Conservation (phyloP, 768 basidiomycete genomes). For the Paxillus involutus region DNA sequence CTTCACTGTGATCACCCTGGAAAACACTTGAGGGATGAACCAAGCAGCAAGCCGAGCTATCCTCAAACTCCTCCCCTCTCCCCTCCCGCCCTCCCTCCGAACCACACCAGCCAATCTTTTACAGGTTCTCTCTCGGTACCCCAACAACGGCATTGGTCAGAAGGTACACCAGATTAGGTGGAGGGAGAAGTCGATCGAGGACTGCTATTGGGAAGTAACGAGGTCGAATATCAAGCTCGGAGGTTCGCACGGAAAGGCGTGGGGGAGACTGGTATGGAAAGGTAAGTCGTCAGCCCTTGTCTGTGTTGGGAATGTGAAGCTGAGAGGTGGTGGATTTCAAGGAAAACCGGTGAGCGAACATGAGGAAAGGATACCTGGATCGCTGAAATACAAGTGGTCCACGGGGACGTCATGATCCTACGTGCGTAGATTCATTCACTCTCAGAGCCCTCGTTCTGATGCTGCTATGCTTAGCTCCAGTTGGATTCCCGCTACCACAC, state of each 20-base stretch:
- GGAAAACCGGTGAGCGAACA: conserved; percentile 59
- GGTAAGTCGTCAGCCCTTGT: conserved; percentile 44
- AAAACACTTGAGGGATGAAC: conserved; percentile 17
- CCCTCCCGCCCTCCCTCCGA: conserved; percentile 61
- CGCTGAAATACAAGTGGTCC: conserved; percentile 74
- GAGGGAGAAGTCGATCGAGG: conserved; percentile 61
- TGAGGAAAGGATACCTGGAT: conserved; percentile 67
- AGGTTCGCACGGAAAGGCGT: conserved; percentile 78
- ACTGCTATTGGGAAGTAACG: conserved; percentile 77
- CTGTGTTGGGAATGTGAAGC: background rate
- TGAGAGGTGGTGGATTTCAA: conserved; percentile 26
- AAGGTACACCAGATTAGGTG: conserved; percentile 74
- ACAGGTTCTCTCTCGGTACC: conserved; percentile 67
- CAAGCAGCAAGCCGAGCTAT: conserved; percentile 34
- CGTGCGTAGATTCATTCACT: background rate
- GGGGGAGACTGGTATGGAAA: conserved; percentile 80
- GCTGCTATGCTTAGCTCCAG: background rate
- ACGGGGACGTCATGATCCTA: conserved; percentile 43
- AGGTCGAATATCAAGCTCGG: conserved; percentile 68
- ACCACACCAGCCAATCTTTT: conserved; percentile 64
- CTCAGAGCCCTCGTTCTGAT: conserved; percentile 1
- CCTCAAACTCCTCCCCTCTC: conserved; percentile 55
- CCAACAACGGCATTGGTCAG: conserved; percentile 65
- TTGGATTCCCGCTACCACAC: background rate
- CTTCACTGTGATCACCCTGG: background rate